These are phyloP conservation scores for Mortierella sp. DNA, from an alignment of 371 early-diverging fungal species.

Conservation along the genomic window DNA sequence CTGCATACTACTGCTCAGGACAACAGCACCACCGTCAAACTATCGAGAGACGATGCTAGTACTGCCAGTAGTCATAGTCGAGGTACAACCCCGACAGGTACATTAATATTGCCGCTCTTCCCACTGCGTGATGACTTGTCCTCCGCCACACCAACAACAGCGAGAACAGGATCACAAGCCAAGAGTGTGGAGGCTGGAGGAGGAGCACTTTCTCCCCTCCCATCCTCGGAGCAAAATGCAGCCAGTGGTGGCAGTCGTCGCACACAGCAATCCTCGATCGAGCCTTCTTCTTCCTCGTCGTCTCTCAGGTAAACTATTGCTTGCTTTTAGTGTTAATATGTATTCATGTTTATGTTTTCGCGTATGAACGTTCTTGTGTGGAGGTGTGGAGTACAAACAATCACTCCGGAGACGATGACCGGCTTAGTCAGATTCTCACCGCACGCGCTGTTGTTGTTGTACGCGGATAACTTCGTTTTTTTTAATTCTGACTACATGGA, in stretches of 20 bases:
- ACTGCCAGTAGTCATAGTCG: not conserved
- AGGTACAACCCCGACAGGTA: not conserved
- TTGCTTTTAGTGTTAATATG: not conserved
- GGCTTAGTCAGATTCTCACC: slow-evolving; percentile 10
- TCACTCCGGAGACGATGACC: not conserved
- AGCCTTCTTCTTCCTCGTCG: not conserved
- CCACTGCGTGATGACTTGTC: not conserved
- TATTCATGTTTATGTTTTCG: not conserved
- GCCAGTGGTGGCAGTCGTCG: not conserved
- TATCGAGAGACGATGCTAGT: not conserved
- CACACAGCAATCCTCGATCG: slow-evolving; percentile 12
- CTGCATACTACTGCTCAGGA: not conserved
- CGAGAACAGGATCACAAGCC: not conserved
- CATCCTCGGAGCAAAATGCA: not conserved
- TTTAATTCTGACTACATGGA: not conserved
- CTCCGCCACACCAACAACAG: not conserved
- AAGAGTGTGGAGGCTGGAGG: not conserved
- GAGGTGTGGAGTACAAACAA: not conserved
- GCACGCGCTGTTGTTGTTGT: not conserved
- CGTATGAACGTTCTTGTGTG: not conserved
- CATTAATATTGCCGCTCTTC: not conserved
- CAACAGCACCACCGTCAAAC: not conserved
- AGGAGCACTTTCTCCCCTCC: not conserved
- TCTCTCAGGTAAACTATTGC: not conserved
- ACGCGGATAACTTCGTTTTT: no score